phyloP scores from a whole-genome alignment of 2,329 filamentous ascomycete species.

The Pseudohalonectria lignicola region DNA sequence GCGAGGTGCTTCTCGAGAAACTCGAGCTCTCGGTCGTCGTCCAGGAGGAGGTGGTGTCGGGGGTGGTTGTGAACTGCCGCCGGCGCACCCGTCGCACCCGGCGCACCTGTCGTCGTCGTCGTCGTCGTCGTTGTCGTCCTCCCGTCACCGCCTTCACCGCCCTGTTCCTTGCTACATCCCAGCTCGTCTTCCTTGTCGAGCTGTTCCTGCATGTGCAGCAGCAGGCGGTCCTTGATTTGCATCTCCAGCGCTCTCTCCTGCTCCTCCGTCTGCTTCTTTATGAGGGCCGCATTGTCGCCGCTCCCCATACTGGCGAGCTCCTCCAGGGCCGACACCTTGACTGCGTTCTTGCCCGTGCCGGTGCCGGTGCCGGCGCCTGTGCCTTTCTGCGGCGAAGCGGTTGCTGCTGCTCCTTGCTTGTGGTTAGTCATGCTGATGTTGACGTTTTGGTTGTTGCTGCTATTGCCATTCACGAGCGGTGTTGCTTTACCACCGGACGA shows the following conservation, averaged over 20 bases:
- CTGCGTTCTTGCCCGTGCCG: conserved; percentile 5
- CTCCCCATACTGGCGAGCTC: conserved; percentile 68
- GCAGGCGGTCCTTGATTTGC: conserved; percentile 77
- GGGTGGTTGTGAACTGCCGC: conserved; percentile 23
- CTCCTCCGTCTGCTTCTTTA: conserved; percentile 69
- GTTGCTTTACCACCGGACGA: neutral
- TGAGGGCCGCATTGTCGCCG: conserved; percentile 53
- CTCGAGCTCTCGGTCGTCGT: conserved; percentile 76
- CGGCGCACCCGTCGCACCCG: too few species aligned
- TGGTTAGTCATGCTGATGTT: too few species aligned
- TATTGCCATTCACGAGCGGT: neutral
- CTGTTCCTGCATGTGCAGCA: conserved; percentile 86
- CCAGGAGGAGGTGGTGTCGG: conserved; percentile 69
- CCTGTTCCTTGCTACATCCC: conserved; percentile 14
- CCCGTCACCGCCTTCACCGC: conserved; percentile 29
- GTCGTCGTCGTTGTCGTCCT: conserved; percentile 6
- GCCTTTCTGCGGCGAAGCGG: too few species aligned
- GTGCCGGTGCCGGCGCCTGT: conserved; percentile 11
- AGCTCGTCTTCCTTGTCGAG: conserved; percentile 76
- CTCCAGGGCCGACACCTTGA: conserved; percentile 45
- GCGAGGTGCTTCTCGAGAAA: conserved; percentile 68
- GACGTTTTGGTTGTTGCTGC: neutral
- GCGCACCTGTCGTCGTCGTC: too few species aligned
- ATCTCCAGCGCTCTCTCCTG: conserved; percentile 82
- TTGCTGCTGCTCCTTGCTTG: too few species aligned